These are phyloP conservation scores for Alisma plantagoaquatica DNA, from an alignment of 106 monocot species.

Conservation along the genomic window DNA sequence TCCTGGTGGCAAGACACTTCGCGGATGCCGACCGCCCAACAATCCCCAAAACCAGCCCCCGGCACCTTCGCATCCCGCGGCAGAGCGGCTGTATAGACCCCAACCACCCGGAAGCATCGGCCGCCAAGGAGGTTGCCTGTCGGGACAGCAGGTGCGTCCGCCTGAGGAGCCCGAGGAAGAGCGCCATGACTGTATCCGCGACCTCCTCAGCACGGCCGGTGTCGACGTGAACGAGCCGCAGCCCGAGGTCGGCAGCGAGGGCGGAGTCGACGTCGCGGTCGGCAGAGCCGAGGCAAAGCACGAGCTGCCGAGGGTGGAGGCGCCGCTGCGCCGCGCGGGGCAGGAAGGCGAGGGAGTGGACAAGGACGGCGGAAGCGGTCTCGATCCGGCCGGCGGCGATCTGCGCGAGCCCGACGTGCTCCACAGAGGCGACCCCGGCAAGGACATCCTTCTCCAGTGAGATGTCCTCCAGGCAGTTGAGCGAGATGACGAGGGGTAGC, in stretches of 20 bases:
- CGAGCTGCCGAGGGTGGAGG: conserved; percentile 72
- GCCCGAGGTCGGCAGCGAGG: conserved; percentile 78
- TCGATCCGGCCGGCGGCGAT: conserved; percentile 61
- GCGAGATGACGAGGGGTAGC: conserved; percentile 62
- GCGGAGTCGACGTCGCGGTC: conserved; percentile 79
- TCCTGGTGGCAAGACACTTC: conserved; percentile 66
- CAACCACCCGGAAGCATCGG: conserved; percentile 67
- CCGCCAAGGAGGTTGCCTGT: conserved; percentile 48
- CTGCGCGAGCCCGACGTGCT: conserved; percentile 56
- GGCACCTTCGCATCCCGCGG: conserved; percentile 80
- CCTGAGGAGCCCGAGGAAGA: conserved; percentile 67
- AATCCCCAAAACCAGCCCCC: conserved; percentile 84
- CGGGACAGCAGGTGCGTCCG: conserved; percentile 65
- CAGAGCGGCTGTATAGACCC: conserved; percentile 80
- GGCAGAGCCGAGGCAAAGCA: conserved; percentile 85
- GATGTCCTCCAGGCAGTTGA: conserved; percentile 89
- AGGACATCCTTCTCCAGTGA: conserved; percentile 57
- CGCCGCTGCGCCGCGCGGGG: conserved; percentile 90
- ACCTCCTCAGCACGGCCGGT: conserved; percentile 74
- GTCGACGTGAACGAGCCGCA: conserved; percentile 78
- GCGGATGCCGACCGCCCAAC: conserved; percentile 69
- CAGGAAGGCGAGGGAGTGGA: conserved; percentile 80
- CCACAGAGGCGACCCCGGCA: conserved; percentile 51
- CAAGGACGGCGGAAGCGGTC: conserved; percentile 56
- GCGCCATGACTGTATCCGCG: conserved; percentile 88